These are phyloP conservation scores for Apiospora arundinis DNA, from an alignment of 2,329 filamentous ascomycete genomes.

Conservation along the genomic window DNA sequence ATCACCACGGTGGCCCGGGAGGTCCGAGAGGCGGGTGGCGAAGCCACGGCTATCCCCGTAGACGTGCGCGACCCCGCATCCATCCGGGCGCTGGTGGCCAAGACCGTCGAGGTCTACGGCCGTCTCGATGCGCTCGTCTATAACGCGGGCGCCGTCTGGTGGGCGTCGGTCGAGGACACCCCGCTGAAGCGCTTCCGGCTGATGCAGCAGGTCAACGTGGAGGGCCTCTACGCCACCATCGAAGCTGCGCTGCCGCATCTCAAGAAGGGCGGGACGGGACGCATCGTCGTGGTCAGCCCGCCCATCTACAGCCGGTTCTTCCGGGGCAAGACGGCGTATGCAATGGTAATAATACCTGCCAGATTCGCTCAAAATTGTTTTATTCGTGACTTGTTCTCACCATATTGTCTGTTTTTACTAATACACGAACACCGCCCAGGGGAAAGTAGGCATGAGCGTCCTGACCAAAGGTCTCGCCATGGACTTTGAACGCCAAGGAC, in stretches of 20 bases:
- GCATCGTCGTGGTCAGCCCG: constrained; percentile 81
- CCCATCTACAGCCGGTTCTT: constrained; percentile 89
- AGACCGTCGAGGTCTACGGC: constrained; percentile 63
- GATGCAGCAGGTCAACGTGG: constrained; percentile 77
- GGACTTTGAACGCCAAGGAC: constrained; percentile 75
- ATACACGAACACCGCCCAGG: background rate
- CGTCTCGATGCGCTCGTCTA: constrained; percentile 79
- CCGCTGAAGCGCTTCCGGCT: constrained; percentile 78
- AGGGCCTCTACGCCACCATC: constrained; percentile 76
- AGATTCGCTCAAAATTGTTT: no score
- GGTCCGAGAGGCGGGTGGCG: constrained; percentile 68
- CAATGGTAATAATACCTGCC: constrained; percentile 50
- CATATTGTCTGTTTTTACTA: background rate
- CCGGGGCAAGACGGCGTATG: constrained; percentile 84
- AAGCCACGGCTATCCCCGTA: constrained; percentile 69
- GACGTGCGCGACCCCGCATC: constrained; percentile 72
- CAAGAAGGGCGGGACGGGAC: constrained; percentile 57
- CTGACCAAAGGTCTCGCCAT: constrained; percentile 82
- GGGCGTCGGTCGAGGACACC: constrained; percentile 76
- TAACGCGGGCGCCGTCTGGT: constrained; percentile 87
- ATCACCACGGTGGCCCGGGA: constrained; percentile 82
- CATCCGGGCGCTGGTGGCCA: constrained; percentile 64
- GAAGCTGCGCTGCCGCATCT: constrained; percentile 75
- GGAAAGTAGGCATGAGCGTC: constrained; percentile 83
- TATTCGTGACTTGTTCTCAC: no score